Evolutionary conservation across 2,329 filamentous ascomycete genomes (phyloP).

Genomic region (Grosmannia serpens): DNA sequence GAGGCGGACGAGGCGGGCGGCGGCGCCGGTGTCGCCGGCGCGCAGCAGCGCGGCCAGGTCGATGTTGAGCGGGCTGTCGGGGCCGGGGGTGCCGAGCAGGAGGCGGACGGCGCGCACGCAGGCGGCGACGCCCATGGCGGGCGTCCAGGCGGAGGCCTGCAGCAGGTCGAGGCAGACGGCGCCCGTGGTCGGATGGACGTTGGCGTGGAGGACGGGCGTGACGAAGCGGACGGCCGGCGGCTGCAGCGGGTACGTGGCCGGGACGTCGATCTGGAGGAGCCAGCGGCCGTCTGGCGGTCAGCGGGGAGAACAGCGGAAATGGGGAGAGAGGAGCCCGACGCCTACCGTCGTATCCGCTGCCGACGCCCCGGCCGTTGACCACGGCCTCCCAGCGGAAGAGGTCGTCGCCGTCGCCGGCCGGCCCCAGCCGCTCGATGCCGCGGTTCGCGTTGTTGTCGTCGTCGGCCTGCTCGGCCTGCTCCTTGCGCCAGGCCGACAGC

Average conservation of each 20-base stretch:
- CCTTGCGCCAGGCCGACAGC: slow-evolving; percentile 39
- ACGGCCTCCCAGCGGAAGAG: slow-evolving; percentile 48
- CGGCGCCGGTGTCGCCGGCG: slow-evolving; percentile 55
- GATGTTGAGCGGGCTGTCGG: slow-evolving; percentile 67
- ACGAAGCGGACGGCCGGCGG: slow-evolving; percentile 70
- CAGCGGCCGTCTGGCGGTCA: slow-evolving; percentile 57
- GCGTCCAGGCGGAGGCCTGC: slow-evolving; percentile 60
- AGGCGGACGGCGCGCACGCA: slow-evolving; percentile 62
- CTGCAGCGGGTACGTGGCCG: slow-evolving; percentile 63
- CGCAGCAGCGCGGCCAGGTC: slow-evolving; percentile 63
- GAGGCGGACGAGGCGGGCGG: slow-evolving; percentile 58
- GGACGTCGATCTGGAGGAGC: slow-evolving; percentile 69
- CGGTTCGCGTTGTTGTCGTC: slow-evolving; percentile 9
- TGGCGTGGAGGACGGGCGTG: slow-evolving; percentile 80
- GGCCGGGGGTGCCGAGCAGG: slow-evolving; percentile 55
- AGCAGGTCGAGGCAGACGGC: slow-evolving; percentile 93
- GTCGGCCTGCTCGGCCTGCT: slow-evolving; percentile 28
- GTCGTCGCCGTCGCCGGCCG: slow-evolving; percentile 35
- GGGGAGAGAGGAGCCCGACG: not conserved
- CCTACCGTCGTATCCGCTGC: slow-evolving; percentile 44
- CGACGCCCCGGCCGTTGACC: slow-evolving; percentile 45
- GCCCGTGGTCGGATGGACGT: slow-evolving; percentile 58
- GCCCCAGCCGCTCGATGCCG: slow-evolving; percentile 48
- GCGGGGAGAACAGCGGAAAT: not conserved
- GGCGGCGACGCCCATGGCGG: slow-evolving; percentile 69